Conservation (phyloP, 2,329 filamentous ascomycete genomes). For the Aspergillus neotritici region DNA sequence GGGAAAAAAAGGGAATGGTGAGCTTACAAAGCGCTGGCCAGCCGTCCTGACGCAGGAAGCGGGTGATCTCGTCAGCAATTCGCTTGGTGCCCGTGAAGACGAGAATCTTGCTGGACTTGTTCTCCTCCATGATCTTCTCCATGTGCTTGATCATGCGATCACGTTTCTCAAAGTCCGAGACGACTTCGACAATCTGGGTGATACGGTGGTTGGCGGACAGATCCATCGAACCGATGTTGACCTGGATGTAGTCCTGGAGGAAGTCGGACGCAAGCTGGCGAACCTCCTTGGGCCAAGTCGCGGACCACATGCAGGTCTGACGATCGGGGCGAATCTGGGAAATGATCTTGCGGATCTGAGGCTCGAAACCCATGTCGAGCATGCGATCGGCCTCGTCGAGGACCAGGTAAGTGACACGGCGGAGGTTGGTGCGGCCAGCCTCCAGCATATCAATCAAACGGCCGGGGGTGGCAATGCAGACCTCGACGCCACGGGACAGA, state of each 20-base stretch:
- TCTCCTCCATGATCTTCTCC: constrained; percentile 96
- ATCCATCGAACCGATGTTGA: constrained; percentile 96
- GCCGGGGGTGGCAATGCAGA: constrained; percentile 96
- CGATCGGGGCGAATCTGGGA: constrained; percentile 94
- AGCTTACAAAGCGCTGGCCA: constrained; percentile 92
- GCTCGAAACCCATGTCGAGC: constrained; percentile 99
- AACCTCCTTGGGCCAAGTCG: constrained; percentile 98
- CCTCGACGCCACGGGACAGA: constrained; percentile 89
- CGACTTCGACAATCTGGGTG: constrained; percentile 94
- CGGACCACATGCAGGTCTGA: constrained; percentile 99
- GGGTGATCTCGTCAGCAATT: constrained; percentile 94
- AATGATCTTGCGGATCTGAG: constrained; percentile 98
- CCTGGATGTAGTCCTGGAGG: constrained; percentile 93
- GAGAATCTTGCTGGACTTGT: constrained; percentile 87
- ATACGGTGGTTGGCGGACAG: constrained; percentile 96
- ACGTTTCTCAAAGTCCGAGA: constrained; percentile 94
- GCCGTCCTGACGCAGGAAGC: constrained; percentile 93
- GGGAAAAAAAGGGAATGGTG: constrained; percentile 16
- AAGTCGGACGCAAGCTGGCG: constrained; percentile 86
- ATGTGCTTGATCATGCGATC: constrained; percentile 96
- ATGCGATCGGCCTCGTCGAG: constrained; percentile 99
- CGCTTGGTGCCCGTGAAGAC: constrained; percentile 86
- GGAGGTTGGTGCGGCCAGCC: constrained; percentile 94
- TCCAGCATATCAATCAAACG: constrained; percentile 98
- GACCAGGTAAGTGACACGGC: constrained; percentile 94